Base-by-base conservation (phyloP, 805 yeast genomes). In the Lachancea nothofagi region DNA sequence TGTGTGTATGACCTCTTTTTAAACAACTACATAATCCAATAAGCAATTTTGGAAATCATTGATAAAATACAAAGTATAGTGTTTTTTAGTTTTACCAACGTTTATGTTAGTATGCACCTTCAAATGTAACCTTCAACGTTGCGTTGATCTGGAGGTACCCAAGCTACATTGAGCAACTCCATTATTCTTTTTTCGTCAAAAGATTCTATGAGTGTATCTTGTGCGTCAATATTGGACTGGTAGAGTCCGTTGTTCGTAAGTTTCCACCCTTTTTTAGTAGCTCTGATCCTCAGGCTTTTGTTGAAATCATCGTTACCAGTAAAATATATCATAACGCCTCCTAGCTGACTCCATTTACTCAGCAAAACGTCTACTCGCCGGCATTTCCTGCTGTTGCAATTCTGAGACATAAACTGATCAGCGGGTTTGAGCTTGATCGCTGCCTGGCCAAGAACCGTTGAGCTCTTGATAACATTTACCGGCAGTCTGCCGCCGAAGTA, bases 221-320 rank as follows among this genome's bases (percentile, higher is more conserved):
- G 28, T 14, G 25, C 15, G 19, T 23, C 20, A 10, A 15, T 13
- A 13, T 14, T 18, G 17, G 29, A 12, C 35, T 47, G 47, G 38
- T 45, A 58, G n/a, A 60, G 33, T 1, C 65, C 64, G 43, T 60
- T 62, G 25, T 56, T 61, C 1, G 54, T 56, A 9, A 60, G 36
- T 36, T 52, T 55, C 38, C 50, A 44, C 3, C 62, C 62, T 38
- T 49, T 50, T 6, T 48, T 34, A 3, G 44, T 42, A 2, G 65
- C 65, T 12, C 42, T 17, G 29, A 53, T 12, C 29, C 63, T 42
- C 21, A 59, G 33, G 51, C 55, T 51, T 28, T 61, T 50, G 36
- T 56, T 60, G 30, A 54, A 59, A 36, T 59, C 63, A 15, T 47
- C 49, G 7, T 61, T 54, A 3, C 65, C 65, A 0, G 55, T 56